phyloP scores from a whole-genome alignment of 257 asterid species.

The Nemophila menziesii region DNA sequence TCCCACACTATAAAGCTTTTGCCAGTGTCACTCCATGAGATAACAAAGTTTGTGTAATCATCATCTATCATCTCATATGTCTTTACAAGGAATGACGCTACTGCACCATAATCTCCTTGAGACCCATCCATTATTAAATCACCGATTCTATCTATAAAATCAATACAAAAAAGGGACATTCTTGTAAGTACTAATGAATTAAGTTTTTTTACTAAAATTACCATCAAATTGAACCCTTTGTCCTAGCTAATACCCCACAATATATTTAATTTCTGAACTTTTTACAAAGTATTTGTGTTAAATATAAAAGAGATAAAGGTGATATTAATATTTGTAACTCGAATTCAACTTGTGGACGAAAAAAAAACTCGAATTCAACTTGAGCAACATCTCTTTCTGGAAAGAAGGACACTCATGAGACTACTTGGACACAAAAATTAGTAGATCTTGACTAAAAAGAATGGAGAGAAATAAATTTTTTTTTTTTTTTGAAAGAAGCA shows the following conservation, averaged over 20 bases:
- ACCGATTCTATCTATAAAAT: background rate
- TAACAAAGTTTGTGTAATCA: conserved; percentile 37
- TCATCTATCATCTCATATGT: conserved; percentile 90
- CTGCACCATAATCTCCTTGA: conserved; percentile 44
- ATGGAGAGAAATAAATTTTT: no score
- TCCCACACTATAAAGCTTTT: conserved; percentile 78
- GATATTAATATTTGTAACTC: no score
- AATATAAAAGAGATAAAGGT: no score
- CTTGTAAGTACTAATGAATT: background rate
- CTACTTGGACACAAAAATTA: no score
- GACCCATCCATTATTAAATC: conserved; percentile 54
- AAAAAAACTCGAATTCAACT: no score
- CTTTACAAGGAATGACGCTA: conserved; percentile 79
- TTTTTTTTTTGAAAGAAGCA: no score
- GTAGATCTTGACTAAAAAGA: no score
- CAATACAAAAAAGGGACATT: background rate
- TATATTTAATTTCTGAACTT: conserved; percentile 4
- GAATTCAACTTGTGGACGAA: no score
- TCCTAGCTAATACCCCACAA: background rate
- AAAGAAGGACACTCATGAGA: no score
- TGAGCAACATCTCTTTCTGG: no score
- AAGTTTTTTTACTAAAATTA: background rate
- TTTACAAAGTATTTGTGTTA: no score
- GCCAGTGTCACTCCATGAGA: conserved; percentile 64
- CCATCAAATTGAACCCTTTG: no score